Evolutionary conservation across 257 asterid species (phyloP), one percentile per base, ranked within the genome.

Genomic region (Thymus quinquecostatus): DNA sequence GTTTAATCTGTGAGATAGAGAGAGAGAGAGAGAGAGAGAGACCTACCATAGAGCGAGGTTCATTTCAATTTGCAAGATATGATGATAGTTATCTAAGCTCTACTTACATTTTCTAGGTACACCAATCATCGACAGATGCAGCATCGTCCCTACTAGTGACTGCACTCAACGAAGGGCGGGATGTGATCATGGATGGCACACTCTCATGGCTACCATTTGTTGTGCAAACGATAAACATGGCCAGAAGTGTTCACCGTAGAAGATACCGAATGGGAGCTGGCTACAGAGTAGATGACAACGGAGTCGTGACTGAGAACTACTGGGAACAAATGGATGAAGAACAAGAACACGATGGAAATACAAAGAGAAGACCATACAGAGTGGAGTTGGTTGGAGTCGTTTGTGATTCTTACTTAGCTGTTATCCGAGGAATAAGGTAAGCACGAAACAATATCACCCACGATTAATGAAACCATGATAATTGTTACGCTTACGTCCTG

Each of bases 101-200:
- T 50, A 55, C 38, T 21, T 63, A 59, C 14, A 21, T 58, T 69
- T 64, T 78, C 66, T 86, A 90, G 96, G 97, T 90, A 64, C 98
- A 92, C 82, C 97, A 92, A 76, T 92, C 98, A 75, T 90, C 98
- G 48, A 87, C 97, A 33, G 96, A 92, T 76, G 98, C 98, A 77
- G 97, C 97, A 36, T 92, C 98, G 11, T 92, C 98, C 44, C 90
- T 90, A 77, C 89, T 92, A 48, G 98, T 92, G 64, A 92, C 98
- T 5, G 98, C 98, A 50, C 91, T 92, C 6, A 90, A 92, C 30
- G 98, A 92, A 78, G 96, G 98, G 68, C 70, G 97, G 47, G 97
- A 92, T 62, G 97, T 92, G 80, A 92, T 92, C 75, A 92, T 88
- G 98, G 98, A 90, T 71, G 96, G 97, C 41, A 92, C 97, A 8